Evolutionary conservation across 2,329 filamentous ascomycete genomes (phyloP), one percentile per base, ranked within the genome.

Genomic region (Diaporthe batatas): DNA sequence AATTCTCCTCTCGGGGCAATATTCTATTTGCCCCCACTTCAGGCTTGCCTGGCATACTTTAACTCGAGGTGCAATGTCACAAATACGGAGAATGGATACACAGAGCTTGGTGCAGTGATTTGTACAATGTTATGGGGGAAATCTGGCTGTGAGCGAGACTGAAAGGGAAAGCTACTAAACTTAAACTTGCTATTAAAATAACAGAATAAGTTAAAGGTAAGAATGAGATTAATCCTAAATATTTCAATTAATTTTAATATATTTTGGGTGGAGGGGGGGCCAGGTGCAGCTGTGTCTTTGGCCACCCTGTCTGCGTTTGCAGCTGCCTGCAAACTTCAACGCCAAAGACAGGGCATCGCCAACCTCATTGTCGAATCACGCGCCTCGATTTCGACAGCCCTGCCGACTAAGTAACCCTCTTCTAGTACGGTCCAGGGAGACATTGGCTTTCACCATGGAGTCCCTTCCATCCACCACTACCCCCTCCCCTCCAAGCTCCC

Each of bases 281-380:
- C 11, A 39, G n/a, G 62, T 7, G 51, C 47, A 53, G 29, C 16
- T 16, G 44, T 21, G 23, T n/a, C 7, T 25, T 44, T 32, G 42
- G 39, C 6, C 23, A 10, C 12, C 7, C 29, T 5, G 47, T 3
- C 34, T 29, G 29, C 36, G 44, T 2, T 8, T 2, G 53, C n/a
- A 49, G 39, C 67, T 49, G 54, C 39, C 32, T 57, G 25, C 21
- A 49, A 34, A 47, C 7, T 23, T 57, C 29, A 57, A 10, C 36
- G 42, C 29, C 36, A 21, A 16, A n/a, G 54, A 70, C 39, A 36
- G n/a, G 51, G 5, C 54, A 70, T 59, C 68, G 10, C 8, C 21
- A 70, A 53, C n/a, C 42, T 53, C 36, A 23, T 70, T 42, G 25
- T 16, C 39, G 39, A 47, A 62, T 47, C 58, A 62, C 68, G 18